Percentiles rank a stretch among this genome's conserved stretches.
Conservation (phyloP, 1,284 basidiomycete genomes). For the Cutaneotrichosporon sp. region DNA sequence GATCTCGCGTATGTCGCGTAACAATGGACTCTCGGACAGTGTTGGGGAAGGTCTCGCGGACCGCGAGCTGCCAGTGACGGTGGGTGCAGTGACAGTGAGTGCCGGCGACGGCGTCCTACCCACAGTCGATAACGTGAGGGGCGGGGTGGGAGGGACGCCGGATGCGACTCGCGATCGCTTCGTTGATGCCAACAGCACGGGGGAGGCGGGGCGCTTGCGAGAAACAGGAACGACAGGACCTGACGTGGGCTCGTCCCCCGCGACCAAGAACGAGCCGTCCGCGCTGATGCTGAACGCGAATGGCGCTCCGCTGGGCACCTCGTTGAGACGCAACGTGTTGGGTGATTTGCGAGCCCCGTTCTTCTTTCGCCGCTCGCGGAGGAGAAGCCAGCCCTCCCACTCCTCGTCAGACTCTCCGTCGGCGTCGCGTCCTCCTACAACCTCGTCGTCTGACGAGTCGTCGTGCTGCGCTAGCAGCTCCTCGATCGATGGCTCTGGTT, state of each 20-base stretch:
- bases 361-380: no score
- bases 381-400: neutral
- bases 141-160: constrained; percentile 12
- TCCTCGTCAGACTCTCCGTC: constrained; percentile 2
- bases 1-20: no score
- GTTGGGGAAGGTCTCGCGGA: neutral
- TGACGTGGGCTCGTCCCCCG: neutral
- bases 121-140: neutral
- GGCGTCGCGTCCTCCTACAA: constrained; percentile 17
- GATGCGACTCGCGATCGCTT: neutral
- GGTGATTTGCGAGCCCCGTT: neutral
- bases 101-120: neutral
- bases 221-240: neutral
- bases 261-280: constrained; percentile 23
- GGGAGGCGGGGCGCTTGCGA: neutral
- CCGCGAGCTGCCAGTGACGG: neutral
- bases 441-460: constrained; percentile 35
- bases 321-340: neutral
- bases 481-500: constrained; percentile 24
- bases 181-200: neutral
- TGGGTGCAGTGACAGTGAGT: neutral
- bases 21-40: no score
- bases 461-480: constrained; percentile 29
- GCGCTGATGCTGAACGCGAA: constrained; percentile 40
- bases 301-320: constrained; percentile 7